Percentiles rank a stretch among this genome's conserved stretches.
Conservation (phyloP, 805 yeast species). For the Saccharomycopsis babjevae region DNA sequence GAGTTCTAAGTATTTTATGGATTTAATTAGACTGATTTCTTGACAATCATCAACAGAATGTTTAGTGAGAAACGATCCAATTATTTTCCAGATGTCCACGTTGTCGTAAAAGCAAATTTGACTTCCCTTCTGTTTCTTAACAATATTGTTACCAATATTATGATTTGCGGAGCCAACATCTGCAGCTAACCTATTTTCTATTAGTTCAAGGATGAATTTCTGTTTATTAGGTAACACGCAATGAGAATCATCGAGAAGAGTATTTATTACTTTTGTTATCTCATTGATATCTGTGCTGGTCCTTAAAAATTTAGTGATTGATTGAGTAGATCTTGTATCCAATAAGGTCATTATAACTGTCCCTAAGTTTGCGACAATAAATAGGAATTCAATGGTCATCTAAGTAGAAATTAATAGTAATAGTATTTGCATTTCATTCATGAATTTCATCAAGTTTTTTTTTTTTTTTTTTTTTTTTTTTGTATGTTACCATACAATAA, state of each 20-base stretch:
- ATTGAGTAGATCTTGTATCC: conserved; percentile 5
- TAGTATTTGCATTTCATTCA: too few relatives aligned
- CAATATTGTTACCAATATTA: neutral
- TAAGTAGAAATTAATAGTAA: too few relatives aligned
- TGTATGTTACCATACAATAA: neutral
- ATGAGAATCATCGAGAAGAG: conserved; percentile 3
- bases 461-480: neutral
- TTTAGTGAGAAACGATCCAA: neutral
- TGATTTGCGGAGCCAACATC: neutral
- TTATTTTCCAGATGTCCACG: conserved; percentile 4
- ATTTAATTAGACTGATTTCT: conserved; percentile 2
- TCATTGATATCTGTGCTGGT: conserved; percentile 3
- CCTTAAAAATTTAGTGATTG: conserved; percentile 13
- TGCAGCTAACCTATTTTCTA: conserved; percentile 3
- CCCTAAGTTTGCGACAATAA: neutral
- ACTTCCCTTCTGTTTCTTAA: neutral
- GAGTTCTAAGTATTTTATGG: conserved; percentile 7
- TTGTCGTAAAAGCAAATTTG: conserved; percentile 3
- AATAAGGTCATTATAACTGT: neutral
- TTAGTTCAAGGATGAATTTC: conserved; percentile 7
- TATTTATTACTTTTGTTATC: neutral
- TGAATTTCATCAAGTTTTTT: neutral
- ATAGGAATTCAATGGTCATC: too few relatives aligned
- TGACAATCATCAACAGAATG: neutral
- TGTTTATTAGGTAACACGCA: conserved; percentile 10